Conservation (phyloP, 768 basidiomycete genomes). For the Chlorophyllum brunneum region DNA sequence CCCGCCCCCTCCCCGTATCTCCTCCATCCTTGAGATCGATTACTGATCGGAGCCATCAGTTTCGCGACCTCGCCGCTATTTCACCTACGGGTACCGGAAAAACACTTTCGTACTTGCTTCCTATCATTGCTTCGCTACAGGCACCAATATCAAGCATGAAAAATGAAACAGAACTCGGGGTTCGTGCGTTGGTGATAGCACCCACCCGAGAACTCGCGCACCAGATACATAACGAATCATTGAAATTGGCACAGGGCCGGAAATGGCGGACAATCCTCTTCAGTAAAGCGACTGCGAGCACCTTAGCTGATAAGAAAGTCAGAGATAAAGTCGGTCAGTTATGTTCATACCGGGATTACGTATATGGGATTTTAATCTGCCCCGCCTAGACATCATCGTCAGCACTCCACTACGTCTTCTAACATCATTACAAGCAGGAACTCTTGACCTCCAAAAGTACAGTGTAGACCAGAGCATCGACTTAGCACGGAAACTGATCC, state of each 20-base stretch:
- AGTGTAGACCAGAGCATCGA: slow-evolving; percentile 19
- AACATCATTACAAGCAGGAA: slow-evolving; percentile 66
- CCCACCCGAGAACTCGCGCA: slow-evolving; percentile 96
- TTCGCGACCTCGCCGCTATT: slow-evolving; percentile 86
- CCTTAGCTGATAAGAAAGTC: slow-evolving; percentile 67
- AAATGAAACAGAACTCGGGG: slow-evolving; percentile 35
- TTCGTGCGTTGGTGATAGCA: slow-evolving; percentile 77
- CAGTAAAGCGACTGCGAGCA: slow-evolving; percentile 86
- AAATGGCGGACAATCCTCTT: slow-evolving; percentile 83
- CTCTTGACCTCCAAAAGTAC: slow-evolving; percentile 70
- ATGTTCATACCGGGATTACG: slow-evolving; percentile 16
- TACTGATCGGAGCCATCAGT: slow-evolving; percentile 32
- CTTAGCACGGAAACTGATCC: not conserved
- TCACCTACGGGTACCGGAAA: slow-evolving; percentile 98
- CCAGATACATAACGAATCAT: slow-evolving; percentile 90
- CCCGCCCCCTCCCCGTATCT: no score
- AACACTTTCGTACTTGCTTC: slow-evolving; percentile 88
- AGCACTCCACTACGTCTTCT: slow-evolving; percentile 91
- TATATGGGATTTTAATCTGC: slow-evolving; percentile 1
- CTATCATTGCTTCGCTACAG: slow-evolving; percentile 64
- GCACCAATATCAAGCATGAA: slow-evolving; percentile 38
- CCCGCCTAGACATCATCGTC: slow-evolving; percentile 73
- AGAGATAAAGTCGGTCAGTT: slow-evolving; percentile 76
- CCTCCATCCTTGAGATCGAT: not conserved
- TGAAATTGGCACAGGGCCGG: slow-evolving; percentile 74